Evolutionary conservation across 2,329 filamentous ascomycete genomes (phyloP), one percentile per base, ranked within the genome.

Genomic region (Neofusicoccum ribis): DNA sequence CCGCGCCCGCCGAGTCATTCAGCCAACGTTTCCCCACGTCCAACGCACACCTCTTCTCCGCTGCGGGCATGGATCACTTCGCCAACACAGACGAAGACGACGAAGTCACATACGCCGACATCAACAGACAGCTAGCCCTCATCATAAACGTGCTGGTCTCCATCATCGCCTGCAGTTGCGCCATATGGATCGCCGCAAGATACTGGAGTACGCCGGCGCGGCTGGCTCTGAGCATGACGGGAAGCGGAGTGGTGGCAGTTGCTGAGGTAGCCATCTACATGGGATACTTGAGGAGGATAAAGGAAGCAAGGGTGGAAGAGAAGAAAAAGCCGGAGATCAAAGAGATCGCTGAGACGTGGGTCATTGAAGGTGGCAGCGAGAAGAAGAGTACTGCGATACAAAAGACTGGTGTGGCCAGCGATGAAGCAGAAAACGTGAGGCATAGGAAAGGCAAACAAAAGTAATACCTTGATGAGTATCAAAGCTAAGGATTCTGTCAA

Each of bases 81-180:
- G 31, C 27, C 31, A 23, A 11, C n/a, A 86, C 68, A 31, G 73
- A 74, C 58, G 79, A 81, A 41, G 78, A 81, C 9, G 90, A 92
- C 67, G 88, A 89, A 1, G 80, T 90, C 2, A 89, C 88, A 2
- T 89, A 88, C 68, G 84, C 86, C 41, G 91, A 95, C 67, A 83
- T 95, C 1, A 90, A 94, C 74, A 84, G 91, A n/a, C 92, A 95
- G 72, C 80, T 95, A 65, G 88, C 91, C 47, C 82, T 98, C 7
- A 92, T 98, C 60, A 84, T 96, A 72, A 99, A 98, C 76, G 92
- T 98, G 59, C 80, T 97, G 44, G 83, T 97, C 62, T 96, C 92
- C 60, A 91, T 97, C 62, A 81, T 94, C 2, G 91, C 93, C 50
- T 91, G 90, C 59, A 90, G 88, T 2, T 88, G 85, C 2, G 91